Evolutionary conservation across 257 asterid species (phyloP).

Genomic region (Salvia hispanica): DNA sequence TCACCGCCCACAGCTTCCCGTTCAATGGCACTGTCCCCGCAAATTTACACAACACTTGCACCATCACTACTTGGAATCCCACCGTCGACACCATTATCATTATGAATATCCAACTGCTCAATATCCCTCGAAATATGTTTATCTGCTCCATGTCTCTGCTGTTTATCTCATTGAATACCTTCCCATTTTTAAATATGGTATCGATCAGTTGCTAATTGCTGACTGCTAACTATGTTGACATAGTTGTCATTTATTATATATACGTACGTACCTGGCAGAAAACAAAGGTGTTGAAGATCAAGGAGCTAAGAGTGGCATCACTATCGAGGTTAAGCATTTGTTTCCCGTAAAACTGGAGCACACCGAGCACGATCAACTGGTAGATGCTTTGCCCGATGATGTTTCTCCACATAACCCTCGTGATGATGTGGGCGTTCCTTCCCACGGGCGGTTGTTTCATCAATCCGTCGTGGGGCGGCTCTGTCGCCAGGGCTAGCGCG

Average conservation of each 20-base stretch:
- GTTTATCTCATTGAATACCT: slow-evolving; percentile 70
- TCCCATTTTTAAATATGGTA: too few relatives aligned
- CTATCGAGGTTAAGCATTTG: slow-evolving; percentile 49
- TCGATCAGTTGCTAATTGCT: too few relatives aligned
- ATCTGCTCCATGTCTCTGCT: slow-evolving; percentile 85
- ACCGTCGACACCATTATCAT: slow-evolving; percentile 56
- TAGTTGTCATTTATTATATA: too few relatives aligned
- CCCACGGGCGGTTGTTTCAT: slow-evolving; percentile 73
- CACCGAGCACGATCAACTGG: slow-evolving; percentile 64
- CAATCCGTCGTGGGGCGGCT: slow-evolving; percentile 76
- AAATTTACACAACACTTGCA: slow-evolving; percentile 60
- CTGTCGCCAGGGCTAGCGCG: slow-evolving; percentile 86
- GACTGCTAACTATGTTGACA: too few relatives aligned
- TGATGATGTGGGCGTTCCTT: slow-evolving; percentile 59
- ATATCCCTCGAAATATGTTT: slow-evolving; percentile 63
- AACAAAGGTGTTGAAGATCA: slow-evolving; percentile 87
- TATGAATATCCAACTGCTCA: slow-evolving; percentile 68
- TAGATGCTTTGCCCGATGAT: slow-evolving; percentile 75
- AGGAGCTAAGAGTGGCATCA: slow-evolving; percentile 52
- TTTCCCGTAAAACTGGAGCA: slow-evolving; percentile 57
- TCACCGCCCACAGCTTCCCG: slow-evolving; percentile 55
- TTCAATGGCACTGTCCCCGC: slow-evolving; percentile 67
- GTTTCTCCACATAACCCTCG: slow-evolving; percentile 81
- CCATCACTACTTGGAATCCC: slow-evolving; percentile 63
- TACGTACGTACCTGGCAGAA: slow-evolving; percentile 74